Evolutionary conservation across 192 early-diverging fungal species (phyloP).

Genomic region (Phlyctochytrium arcticum): DNA sequence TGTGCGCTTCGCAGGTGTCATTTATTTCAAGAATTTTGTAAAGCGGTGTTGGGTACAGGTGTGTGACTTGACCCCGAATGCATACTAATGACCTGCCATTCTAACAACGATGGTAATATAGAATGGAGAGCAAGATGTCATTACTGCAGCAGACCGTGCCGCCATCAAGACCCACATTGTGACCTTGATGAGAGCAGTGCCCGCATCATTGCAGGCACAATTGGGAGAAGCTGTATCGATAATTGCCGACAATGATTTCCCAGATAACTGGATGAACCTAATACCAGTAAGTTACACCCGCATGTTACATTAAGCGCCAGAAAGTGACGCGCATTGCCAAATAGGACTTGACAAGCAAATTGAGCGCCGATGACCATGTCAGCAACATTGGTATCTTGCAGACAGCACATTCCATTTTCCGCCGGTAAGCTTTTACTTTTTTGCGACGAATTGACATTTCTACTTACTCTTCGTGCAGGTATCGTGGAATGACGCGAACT

Average conservation of each 20-base stretch:
- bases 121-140: conserved; percentile 50
- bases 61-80: not conserved
- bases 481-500: conserved; percentile 76
- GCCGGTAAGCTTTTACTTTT: conserved; percentile 44
- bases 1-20: conserved; percentile 72
- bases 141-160: conserved; percentile 61
- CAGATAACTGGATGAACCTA: conserved; percentile 79
- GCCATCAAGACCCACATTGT: conserved; percentile 85
- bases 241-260: conserved; percentile 92
- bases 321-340: no score
- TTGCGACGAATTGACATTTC: not conserved
- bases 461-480: conserved; percentile 46
- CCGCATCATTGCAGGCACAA: conserved; percentile 77
- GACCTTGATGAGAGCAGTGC: conserved; percentile 75
- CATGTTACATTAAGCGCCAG: no score
- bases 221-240: conserved; percentile 89
- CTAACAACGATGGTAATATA: conserved; percentile 9
- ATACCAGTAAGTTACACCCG: conserved; percentile 48
- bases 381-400: conserved; percentile 90
- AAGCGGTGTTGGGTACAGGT: conserved; percentile 77
- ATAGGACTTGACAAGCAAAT: conserved; percentile 67
- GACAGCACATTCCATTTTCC: conserved; percentile 94
- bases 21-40: conserved; percentile 97
- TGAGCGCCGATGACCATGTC: conserved; percentile 72
- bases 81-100: not conserved